Percentiles rank a stretch among this genome's conserved stretches.
Conservation (phyloP, 1,284 basidiomycete genomes). For the Apiotrichum montevideense region DNA sequence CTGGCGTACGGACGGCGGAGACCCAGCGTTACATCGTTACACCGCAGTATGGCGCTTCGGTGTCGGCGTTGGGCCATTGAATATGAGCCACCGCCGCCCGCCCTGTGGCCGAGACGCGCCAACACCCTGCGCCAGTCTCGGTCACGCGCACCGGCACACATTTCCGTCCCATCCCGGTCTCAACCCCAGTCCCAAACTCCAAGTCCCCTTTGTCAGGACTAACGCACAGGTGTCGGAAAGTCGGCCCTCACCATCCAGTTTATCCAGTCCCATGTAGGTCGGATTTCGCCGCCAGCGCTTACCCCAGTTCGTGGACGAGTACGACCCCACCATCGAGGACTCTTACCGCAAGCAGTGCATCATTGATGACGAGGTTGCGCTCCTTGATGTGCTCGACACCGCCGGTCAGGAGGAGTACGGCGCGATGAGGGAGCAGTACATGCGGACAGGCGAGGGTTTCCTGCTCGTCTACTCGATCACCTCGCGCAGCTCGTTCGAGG, state of each 20-base stretch:
- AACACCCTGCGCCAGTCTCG: too few species aligned
- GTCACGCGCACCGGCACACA: too few species aligned
- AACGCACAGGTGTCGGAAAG: conserved; percentile 80
- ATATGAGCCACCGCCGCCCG: too few species aligned
- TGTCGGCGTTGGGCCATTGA: too few species aligned
- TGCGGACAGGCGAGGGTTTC: conserved; percentile 80
- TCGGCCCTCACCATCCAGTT: conserved; percentile 92
- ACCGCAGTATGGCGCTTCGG: too few species aligned
- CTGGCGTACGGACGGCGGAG: too few species aligned
- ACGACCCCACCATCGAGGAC: conserved; percentile 52
- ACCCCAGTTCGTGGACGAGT: conserved; percentile 89
- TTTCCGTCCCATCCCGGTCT: too few species aligned
- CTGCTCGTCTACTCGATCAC: conserved; percentile 95
- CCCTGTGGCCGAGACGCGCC: too few species aligned
- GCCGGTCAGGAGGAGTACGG: conserved; percentile 99
- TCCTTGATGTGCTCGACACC: conserved; percentile 96
- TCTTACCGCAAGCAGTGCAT: conserved; percentile 94
- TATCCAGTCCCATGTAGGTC: conserved; percentile 60
- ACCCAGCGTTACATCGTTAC: too few species aligned
- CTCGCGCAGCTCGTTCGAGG: conserved; percentile 94
- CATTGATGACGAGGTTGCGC: conserved; percentile 95
- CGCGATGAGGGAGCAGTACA: conserved; percentile 49
- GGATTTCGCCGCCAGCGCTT: neutral
- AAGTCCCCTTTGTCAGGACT: too few species aligned
- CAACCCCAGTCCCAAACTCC: too few species aligned